Percentiles rank a stretch among this genome's conserved stretches.
Conservation (phyloP, 257 asterid genomes). For the Nicotiana paniculata region DNA sequence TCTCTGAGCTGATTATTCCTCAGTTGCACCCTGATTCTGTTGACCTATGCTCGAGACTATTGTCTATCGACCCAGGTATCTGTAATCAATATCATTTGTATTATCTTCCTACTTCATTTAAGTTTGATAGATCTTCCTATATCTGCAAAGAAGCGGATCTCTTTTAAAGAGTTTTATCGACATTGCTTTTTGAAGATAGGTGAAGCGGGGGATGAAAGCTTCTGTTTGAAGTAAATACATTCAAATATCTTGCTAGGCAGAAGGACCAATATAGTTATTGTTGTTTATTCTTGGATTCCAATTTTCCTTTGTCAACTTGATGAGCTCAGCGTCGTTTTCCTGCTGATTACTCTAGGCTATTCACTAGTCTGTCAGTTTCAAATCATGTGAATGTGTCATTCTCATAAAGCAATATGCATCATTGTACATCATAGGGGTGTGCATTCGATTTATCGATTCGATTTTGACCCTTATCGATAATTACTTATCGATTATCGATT, state of each 20-base stretch:
- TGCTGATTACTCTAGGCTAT: not conserved
- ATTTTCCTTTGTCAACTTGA: not conserved
- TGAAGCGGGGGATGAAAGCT: not conserved
- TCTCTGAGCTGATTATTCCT: constrained; percentile 21
- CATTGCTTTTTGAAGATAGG: constrained; percentile 26
- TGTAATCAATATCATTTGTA: not conserved
- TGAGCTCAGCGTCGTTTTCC: not conserved
- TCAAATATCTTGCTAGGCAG: not conserved
- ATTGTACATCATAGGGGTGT: not conserved
- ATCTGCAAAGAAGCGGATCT: constrained; percentile 41
- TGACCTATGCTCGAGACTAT: constrained; percentile 41
- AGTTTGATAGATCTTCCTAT: constrained; percentile 2
- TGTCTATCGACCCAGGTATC: constrained; percentile 42
- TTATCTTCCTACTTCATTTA: not conserved
- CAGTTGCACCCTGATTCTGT: constrained; percentile 36
- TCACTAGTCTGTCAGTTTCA: not conserved
- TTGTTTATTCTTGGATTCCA: not conserved
- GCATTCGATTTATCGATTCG: no score
- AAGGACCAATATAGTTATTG: not conserved
- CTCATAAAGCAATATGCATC: not conserved
- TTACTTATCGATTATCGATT: no score
- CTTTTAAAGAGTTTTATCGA: constrained; percentile 39
- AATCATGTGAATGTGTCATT: not conserved
- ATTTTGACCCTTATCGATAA: no score
- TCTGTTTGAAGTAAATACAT: not conserved